Evolutionary conservation across 805 yeast species (phyloP).

Genomic region (Wickerhamiella slavikovae): DNA sequence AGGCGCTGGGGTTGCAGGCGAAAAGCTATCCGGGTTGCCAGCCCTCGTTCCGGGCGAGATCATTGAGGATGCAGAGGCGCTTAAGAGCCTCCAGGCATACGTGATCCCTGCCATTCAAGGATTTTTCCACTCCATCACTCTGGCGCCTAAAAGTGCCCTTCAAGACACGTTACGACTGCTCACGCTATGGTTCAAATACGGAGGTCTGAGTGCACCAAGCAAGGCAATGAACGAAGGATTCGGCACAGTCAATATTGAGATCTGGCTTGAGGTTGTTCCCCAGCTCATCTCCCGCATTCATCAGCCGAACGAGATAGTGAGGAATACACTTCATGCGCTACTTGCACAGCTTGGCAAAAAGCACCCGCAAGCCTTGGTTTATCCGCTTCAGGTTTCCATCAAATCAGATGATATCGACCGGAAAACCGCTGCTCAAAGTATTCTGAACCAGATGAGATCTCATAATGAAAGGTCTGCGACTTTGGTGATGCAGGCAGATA

Average conservation of each 20-base stretch:
- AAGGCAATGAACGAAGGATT: constrained; percentile 82
- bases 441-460: constrained; percentile 77
- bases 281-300: constrained; percentile 92
- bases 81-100: constrained; percentile 48
- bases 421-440: constrained; percentile 77
- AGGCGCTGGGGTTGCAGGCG: no score
- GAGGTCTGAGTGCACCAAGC: constrained; percentile 82
- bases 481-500: constrained; percentile 77
- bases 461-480: constrained; percentile 40
- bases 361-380: constrained; percentile 92
- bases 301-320: constrained; percentile 75
- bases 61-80: constrained; percentile 11
- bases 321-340: constrained; percentile 57
- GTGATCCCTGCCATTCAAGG: constrained; percentile 94
- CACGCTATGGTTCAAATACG: constrained; percentile 90
- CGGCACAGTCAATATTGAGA: constrained; percentile 68
- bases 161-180: constrained; percentile 82
- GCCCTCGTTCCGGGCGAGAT: constrained; percentile 11
- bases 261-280: constrained; percentile 90
- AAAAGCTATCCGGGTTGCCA: constrained; percentile 2
- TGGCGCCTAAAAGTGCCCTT: constrained; percentile 67
- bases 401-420: constrained; percentile 81
- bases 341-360: constrained; percentile 79
- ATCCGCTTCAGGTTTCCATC: constrained; percentile 88
- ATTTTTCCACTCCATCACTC: constrained; percentile 80